Conservation (phyloP, 768 basidiomycete genomes). For the Lactarius pseudohatsudake region DNA sequence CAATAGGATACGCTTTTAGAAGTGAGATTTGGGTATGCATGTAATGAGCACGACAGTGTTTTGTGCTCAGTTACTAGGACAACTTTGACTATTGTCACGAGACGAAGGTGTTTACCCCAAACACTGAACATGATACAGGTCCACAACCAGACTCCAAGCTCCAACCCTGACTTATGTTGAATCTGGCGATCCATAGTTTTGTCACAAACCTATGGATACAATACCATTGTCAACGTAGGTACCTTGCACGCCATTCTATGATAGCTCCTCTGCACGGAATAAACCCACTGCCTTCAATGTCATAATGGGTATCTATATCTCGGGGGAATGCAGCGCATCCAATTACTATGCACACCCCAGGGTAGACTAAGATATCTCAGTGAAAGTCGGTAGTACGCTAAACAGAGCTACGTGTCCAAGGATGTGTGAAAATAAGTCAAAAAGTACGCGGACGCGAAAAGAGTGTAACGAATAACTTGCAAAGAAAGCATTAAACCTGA, state of each 20-base stretch:
- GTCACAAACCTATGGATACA: neutral
- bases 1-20: too few species aligned
- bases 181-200: neutral
- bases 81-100: neutral
- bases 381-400: conserved; percentile 12
- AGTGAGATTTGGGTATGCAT: too few species aligned
- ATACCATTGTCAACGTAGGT: too few species aligned
- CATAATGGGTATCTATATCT: conserved; percentile 22
- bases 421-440: conserved; percentile 7
- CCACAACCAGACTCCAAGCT: neutral
- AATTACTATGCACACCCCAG: conserved; percentile 8
- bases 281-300: neutral
- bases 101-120: neutral
- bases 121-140: neutral
- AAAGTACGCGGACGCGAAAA: conserved; percentile 3
- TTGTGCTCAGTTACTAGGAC: too few species aligned
- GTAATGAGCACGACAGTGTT: too few species aligned
- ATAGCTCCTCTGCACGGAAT: neutral
- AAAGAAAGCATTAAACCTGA: conserved; percentile 11
- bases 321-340: neutral
- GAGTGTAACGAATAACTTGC: conserved; percentile 5
- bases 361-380: conserved; percentile 8
- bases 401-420: conserved; percentile 6
- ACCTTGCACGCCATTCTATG: too few species aligned
- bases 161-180: neutral